Percentiles rank a stretch among this genome's conserved stretches.
These are phyloP conservation scores for Diplodia scrobiculata DNA, from an alignment of 2,329 filamentous ascomycete genomes.

Conservation along the genomic window DNA sequence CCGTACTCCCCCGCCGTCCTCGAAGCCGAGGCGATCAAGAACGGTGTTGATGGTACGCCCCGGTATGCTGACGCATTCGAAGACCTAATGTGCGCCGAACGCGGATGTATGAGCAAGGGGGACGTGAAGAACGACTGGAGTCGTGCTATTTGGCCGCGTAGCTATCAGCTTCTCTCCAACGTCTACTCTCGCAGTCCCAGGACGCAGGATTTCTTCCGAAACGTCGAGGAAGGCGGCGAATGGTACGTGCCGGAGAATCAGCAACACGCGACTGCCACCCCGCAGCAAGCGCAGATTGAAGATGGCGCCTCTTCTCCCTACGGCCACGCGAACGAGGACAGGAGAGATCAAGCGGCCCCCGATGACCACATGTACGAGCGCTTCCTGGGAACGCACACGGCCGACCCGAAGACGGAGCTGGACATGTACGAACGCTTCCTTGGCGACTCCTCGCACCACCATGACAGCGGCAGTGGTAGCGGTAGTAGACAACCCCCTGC, in stretches of 20 bases:
- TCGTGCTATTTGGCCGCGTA: constrained; percentile 48
- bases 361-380: constrained; percentile 48
- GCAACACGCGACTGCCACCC: background rate
- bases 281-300: background rate
- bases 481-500: background rate
- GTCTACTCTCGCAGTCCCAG: constrained; percentile 1
- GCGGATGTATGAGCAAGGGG: constrained; percentile 14
- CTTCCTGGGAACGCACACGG: constrained; percentile 42
- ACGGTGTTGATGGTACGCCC: constrained; percentile 52
- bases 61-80: constrained; percentile 55
- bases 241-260: constrained; percentile 21
- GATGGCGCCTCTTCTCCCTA: background rate
- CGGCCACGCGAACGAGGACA: background rate
- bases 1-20: constrained; percentile 59
- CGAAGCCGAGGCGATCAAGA: constrained; percentile 50
- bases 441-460: constrained; percentile 34
- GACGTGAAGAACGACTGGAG: constrained; percentile 32
- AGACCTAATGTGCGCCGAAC: constrained; percentile 55
- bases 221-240: constrained; percentile 16
- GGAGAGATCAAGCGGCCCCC: background rate
- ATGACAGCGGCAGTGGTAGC: background rate
- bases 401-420: constrained; percentile 49
- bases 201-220: constrained; percentile 37
- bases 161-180: constrained; percentile 19
- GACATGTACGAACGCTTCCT: constrained; percentile 58